Evolutionary conservation across 169 alveolate genomes (phyloP), one percentile per base, ranked within the genome.

Genomic region (Eimeria necatrix): DNA sequence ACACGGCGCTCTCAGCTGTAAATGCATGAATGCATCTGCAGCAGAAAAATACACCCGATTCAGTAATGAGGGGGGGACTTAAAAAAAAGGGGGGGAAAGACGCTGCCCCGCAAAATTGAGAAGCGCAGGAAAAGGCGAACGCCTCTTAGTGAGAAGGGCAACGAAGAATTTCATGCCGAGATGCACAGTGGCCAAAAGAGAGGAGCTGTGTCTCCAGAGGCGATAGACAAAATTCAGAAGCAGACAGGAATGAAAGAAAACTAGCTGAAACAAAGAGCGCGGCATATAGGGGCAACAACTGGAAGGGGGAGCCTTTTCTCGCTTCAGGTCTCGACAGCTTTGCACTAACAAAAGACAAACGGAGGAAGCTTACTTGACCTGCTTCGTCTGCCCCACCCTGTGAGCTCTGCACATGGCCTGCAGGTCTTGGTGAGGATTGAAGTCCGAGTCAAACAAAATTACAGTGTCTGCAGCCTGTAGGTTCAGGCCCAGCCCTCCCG

Each of bases 391-490:
- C 0, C 99, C 99, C 60, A 99, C 98, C 93, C 99, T 98, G 94
- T 99, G 99, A 2, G 99, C 99, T 93, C 99, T 93, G 93, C 96
- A 95, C 94, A 98, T 97, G 5, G 99, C 99, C 95, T 98, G 98
- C 24, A 83, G 83, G 22, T 86, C 95, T 81, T 90, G 98, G 87
- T 97, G 98, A 1, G 99, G 99, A 91, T 99, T 99, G 99, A 99
- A 98, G 94, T 99, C 99, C 41, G 98, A 96, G 94, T 99, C 99
- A 94, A 98, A 99, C 26, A 99, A 97, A 5, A 99, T 98, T 16
- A 99, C 99, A n/a, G 99, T 98, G 96, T 99, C 99, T 4, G 99
- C 99, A 1, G 99, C 98, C 95, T 99, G 98, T 41, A 99, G 97
- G 93, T 99, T 99, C 22, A 99, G 96, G 8, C 99, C 99, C 22